Evolutionary conservation across 331 rosid species (phyloP), one percentile per base, ranked within the genome.

Genomic region (Malus hybrid): DNA sequence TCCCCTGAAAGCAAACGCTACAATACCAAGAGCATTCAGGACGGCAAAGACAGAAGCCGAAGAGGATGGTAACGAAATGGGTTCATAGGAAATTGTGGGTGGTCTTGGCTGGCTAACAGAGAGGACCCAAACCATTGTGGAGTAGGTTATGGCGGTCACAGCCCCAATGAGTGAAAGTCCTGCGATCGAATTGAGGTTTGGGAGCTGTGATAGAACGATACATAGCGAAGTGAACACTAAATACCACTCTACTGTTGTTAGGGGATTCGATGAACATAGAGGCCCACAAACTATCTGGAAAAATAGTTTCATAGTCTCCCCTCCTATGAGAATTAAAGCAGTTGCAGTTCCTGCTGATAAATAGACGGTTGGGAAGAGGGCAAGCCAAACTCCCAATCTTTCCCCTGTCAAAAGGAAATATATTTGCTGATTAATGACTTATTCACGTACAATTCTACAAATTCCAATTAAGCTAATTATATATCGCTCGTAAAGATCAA

Each of bases 291-390:
- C 97, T 70, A 94, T 86, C 80, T 94, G 96, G 75, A 94, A 94
- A 82, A 94, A 94, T 22, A 94, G 90, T 85, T 93, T 94, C 99
- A 94, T 94, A 62, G 99, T 94, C 84, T 92, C 97, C 48, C 99
- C 99, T 84, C 99, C 99, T 0, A 94, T 83, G 16, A 94, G 96
- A 74, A 94, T 94, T 83, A 94, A 84, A 50, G 99, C 99, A 3
- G 99, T 94, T 50, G 97, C 99, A 11, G 99, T 94, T 84, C 99
- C 99, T 2, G 99, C 99, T n/a, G 99, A 94, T 39, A 92, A 78
- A 77, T 94, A 94, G 36, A 90, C 93, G 13, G 99, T 94, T 2
- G 99, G 99, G 78, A 94, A 94, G 36, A 94, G 93, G 24, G 97
- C 95, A 52, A 94, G 99, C 99, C 97, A 94, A 5, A 94, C 93